Conservation (phyloP, 2,329 filamentous ascomycete genomes). For the Aspergillus nomiae region DNA sequence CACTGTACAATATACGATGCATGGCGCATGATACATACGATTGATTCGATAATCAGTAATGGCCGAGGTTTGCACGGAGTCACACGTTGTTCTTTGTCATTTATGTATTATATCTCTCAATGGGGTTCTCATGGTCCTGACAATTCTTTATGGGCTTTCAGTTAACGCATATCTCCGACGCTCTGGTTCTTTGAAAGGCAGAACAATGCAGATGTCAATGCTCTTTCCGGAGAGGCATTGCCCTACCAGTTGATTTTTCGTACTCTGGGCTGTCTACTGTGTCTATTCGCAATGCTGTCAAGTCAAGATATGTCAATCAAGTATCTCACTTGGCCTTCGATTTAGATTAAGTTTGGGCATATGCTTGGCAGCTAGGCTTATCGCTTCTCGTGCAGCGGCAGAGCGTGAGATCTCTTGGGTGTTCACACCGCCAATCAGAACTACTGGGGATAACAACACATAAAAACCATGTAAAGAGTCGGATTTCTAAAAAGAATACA, state of each 20-base stretch:
- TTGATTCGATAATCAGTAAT: neutral
- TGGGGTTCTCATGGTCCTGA: neutral
- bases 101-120: neutral
- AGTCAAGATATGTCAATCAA: neutral
- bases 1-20: neutral
- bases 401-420: neutral
- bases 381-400: neutral
- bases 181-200: neutral
- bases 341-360: neutral
- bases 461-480: neutral
- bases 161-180: neutral
- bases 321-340: neutral
- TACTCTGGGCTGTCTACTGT: neutral
- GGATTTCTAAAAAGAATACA: too few relatives aligned
- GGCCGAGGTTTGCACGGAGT: neutral
- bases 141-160: neutral
- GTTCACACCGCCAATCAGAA: neutral
- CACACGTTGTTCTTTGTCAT: neutral
- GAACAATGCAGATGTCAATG: neutral
- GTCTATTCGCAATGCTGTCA: neutral
- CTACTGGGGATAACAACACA: neutral
- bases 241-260: neutral
- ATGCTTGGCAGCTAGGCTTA: neutral
- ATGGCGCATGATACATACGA: neutral
- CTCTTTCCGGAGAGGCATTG: neutral